Evolutionary conservation across 2,329 filamentous ascomycete genomes (phyloP).

Genomic region (Aspergillus ochraceoroseus): DNA sequence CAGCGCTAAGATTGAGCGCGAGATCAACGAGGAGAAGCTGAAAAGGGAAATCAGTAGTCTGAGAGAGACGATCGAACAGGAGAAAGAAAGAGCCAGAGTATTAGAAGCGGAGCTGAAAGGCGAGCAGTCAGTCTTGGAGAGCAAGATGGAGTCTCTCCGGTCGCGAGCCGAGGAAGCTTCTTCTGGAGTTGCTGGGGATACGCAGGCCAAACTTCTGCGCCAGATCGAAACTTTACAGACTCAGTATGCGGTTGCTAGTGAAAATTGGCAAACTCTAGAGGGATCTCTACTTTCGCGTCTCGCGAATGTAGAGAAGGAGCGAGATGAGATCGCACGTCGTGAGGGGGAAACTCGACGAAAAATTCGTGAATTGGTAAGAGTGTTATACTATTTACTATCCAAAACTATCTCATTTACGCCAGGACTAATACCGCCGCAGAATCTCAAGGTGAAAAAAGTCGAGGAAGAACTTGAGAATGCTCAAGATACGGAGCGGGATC

Average conservation of each 20-base stretch:
- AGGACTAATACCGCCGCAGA: no score
- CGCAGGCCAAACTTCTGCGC: conserved; percentile 80
- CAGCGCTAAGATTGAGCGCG: conserved; percentile 67
- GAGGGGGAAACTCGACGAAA: conserved; percentile 87
- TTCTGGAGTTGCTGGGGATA: conserved; percentile 72
- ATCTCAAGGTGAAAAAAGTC: conserved; percentile 60
- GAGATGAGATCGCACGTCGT: conserved; percentile 75
- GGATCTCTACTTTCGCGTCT: conserved; percentile 74
- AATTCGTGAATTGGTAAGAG: conserved; percentile 72
- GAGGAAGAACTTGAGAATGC: conserved; percentile 78
- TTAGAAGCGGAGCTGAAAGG: conserved; percentile 71
- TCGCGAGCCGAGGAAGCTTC: conserved; percentile 82
- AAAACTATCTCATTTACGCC: no score
- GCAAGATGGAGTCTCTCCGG: conserved; percentile 83
- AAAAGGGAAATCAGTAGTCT: conserved; percentile 66
- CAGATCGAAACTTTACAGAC: conserved; percentile 95
- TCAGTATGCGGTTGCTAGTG: conserved; percentile 87
- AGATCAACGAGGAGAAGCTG: conserved; percentile 65
- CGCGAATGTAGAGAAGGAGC: conserved; percentile 76
- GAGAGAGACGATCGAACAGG: conserved; percentile 66
- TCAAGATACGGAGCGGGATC: conserved; percentile 42
- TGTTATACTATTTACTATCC: no score
- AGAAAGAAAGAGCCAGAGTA: conserved; percentile 63
- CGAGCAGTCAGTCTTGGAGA: conserved; percentile 74
- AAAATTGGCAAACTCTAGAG: conserved; percentile 98